Base-by-base conservation (phyloP, 2,329 filamentous ascomycete genomes). In the Diplodia corticola region DNA sequence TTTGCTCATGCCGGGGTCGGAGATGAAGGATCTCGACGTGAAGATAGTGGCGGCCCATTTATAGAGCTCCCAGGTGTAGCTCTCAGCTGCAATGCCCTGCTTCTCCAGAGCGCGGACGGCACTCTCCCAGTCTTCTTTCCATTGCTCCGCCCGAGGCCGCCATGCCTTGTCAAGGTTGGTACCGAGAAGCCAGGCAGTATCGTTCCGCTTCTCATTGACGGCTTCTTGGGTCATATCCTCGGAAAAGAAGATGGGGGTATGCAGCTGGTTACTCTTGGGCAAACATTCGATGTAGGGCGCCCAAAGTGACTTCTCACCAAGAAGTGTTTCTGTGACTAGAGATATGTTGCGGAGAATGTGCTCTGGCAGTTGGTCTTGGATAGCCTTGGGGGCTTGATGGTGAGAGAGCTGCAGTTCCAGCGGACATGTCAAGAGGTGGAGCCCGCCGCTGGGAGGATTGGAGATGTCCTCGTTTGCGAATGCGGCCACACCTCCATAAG, bases 41-140 rank as follows among this genome's bases (percentile, higher is more conserved):
- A 81, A 82, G 24, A 85, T 80, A 5, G 81, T 83, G 17, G 81
- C 78, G n/a, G 83, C 81, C 81, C 83, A 84, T 48, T 78, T 72
- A 68, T 80, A 83, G 15, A 80, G 76, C 48, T 81, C 73, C 79
- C 82, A 67, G n/a, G 57, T 50, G 22, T 64, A 67, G 4, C 46
- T 24, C 13, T 49, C 37, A 7, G 46, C 15, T 37, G 40, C 5
- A 26, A 67, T 2, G n/a, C 30, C 49, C 13, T 51, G 4, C 20
- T 50, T 49, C 24, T 67, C 22, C 35, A 64, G 17, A 15, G 10
- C 20, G 57, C 12, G 53, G 5, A 77, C 63, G 1, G 77, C 79
- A 28, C 69, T 63, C 9, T 71, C 61, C 71, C 78, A 80, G 53
- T 81, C 76, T 22, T 71, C 67, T 50, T 73, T 73, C 72, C 80